These are phyloP conservation scores for Castanospermum australe DNA, from an alignment of 306 rosid genomes.

Conservation along the genomic window DNA sequence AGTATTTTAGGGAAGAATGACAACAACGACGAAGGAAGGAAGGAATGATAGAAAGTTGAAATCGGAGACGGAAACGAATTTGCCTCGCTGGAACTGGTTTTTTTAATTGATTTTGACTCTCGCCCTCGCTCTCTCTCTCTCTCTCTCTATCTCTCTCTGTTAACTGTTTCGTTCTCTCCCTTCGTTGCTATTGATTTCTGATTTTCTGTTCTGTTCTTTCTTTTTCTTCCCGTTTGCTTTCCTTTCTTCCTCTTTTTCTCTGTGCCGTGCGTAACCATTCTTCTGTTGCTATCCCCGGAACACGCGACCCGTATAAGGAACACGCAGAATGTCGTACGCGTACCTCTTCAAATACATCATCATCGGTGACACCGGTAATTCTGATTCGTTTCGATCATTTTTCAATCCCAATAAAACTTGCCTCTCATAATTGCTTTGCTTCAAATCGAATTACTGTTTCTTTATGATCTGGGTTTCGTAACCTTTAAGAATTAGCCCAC, in stretches of 20 bases:
- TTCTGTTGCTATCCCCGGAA: too few species aligned
- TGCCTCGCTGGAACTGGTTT: slow-evolving; percentile 27
- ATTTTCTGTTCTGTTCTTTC: neutral
- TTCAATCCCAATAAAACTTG: neutral
- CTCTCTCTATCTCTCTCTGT: neutral
- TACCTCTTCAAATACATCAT: slow-evolving; percentile 98
- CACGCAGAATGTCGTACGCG: slow-evolving; percentile 74
- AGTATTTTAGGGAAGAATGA: neutral
- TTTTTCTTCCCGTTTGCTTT: too few species aligned
- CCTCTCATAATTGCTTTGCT: neutral
- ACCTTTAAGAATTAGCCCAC: neutral
- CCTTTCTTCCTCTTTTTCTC: neutral
- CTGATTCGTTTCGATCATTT: neutral
- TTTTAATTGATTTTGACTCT: neutral
- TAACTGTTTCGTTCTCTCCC: neutral
- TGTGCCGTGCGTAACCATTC: neutral
- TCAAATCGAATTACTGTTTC: neutral
- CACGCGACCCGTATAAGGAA: neutral
- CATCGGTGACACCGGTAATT: slow-evolving; percentile 97
- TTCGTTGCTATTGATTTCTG: neutral
- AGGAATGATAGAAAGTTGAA: neutral
- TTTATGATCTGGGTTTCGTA: slow-evolving; percentile 7
- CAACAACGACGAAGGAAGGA: neutral
- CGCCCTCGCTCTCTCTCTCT: neutral
- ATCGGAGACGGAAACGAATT: neutral